phyloP scores from a whole-genome alignment of 73 alveolate genomes.

The Stentor roeselii region DNA sequence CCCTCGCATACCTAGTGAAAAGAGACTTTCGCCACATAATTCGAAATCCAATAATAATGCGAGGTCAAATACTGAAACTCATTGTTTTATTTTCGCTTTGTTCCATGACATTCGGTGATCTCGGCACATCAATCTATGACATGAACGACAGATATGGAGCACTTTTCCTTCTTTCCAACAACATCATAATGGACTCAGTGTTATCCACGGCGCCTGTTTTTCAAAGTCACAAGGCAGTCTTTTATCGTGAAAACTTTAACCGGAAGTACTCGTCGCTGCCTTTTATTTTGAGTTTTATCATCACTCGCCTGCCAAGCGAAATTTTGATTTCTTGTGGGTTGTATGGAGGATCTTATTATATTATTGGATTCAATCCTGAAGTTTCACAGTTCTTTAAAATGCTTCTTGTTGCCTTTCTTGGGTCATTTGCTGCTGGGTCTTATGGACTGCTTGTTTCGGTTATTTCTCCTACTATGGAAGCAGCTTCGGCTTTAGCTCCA shows the following conservation, averaged over 20 bases:
- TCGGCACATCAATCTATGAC: not conserved
- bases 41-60: not conserved
- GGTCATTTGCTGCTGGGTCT: not conserved
- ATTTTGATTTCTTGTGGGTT: not conserved
- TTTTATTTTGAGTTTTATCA: not conserved
- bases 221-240: not conserved
- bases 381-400: too few species aligned
- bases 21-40: not conserved
- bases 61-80: not conserved
- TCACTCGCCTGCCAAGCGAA: not conserved
- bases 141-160: not conserved
- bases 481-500: not conserved
- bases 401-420: not conserved
- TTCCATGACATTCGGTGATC: not conserved
- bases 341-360: not conserved
- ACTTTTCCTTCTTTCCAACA: not conserved
- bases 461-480: not conserved
- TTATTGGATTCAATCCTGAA: not conserved
- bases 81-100: not conserved
- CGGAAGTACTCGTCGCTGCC: not conserved
- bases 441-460: not conserved
- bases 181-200: not conserved
- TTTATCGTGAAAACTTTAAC: not conserved
- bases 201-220: not conserved
- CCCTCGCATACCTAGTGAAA: not conserved